These are phyloP conservation scores for Neolentinus lepideus DNA, from an alignment of 1,284 basidiomycete genomes.

Conservation along the genomic window DNA sequence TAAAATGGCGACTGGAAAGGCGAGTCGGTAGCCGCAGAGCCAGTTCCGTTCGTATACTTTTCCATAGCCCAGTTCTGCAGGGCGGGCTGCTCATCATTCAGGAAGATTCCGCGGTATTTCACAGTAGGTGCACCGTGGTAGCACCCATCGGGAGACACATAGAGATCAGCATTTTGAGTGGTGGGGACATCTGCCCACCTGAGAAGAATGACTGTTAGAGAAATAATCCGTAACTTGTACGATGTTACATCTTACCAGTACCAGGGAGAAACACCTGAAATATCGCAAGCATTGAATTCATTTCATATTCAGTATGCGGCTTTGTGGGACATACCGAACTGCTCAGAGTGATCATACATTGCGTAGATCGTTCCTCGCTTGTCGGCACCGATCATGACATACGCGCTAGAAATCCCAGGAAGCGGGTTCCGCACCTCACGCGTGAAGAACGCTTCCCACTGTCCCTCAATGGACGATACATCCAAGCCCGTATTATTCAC, in stretches of 20 bases:
- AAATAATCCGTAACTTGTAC: not conserved
- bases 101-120: conserved; percentile 63
- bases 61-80: conserved; percentile 49
- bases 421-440: conserved; percentile 48
- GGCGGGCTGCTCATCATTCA: conserved; percentile 34
- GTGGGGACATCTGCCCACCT: conserved; percentile 69
- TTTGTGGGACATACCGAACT: conserved; percentile 43
- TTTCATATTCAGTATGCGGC: not conserved
- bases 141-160: conserved; percentile 43
- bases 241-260: conserved; percentile 36
- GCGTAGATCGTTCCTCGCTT: conserved; percentile 63
- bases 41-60: conserved; percentile 62
- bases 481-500: conserved; percentile 46
- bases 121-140: conserved; percentile 62
- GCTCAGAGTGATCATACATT: conserved; percentile 66
- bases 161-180: conserved; percentile 40
- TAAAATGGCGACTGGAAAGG: conserved; percentile 67
- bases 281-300: not conserved
- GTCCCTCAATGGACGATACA: conserved; percentile 47
- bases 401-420: conserved; percentile 49
- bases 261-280: conserved; percentile 54
- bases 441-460: conserved; percentile 59
- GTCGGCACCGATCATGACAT: conserved; percentile 62
- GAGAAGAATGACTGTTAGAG: not conserved
- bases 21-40: conserved; percentile 36